Conservation (phyloP, 164 flowering plant species). For the Platanus orientalis region DNA sequence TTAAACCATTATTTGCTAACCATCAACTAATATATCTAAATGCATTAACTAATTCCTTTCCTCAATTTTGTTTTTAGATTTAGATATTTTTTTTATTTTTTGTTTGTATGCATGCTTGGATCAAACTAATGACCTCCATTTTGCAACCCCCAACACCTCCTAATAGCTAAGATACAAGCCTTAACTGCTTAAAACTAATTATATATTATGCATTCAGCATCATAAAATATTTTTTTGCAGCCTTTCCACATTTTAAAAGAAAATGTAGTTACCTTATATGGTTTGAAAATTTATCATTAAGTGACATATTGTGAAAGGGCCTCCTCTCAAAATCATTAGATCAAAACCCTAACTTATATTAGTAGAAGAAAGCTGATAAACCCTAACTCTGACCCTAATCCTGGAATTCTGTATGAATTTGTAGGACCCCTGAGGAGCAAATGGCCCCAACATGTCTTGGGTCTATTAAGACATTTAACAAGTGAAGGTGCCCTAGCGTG, state of each 20-base stretch:
- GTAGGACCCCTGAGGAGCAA: constrained; percentile 41
- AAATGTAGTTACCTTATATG: neutral
- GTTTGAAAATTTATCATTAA: neutral
- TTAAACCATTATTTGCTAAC: neutral
- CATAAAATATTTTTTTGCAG: too few species aligned
- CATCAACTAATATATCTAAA: neutral
- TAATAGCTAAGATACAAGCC: too few species aligned
- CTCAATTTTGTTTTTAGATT: too few species aligned
- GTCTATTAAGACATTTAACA: constrained; percentile 56
- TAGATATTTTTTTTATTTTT: neutral
- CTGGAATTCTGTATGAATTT: constrained; percentile 8
- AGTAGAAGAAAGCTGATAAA: too few species aligned
- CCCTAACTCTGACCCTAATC: too few species aligned
- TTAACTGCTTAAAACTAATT: too few species aligned
- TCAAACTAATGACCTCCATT: too few species aligned
- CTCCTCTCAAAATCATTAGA: neutral
- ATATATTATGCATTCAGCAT: too few species aligned
- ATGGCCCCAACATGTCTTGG: constrained; percentile 62
- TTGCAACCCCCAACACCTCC: too few species aligned
- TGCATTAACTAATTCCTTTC: too few species aligned
- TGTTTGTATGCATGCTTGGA: neutral
- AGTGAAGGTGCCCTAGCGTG: constrained; percentile 38
- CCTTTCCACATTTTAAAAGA: too few species aligned
- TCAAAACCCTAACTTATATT: too few species aligned
- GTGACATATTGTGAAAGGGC: neutral